Conservation (phyloP, 345 rosid species). For the Eucalyptus polyanthemos region DNA sequence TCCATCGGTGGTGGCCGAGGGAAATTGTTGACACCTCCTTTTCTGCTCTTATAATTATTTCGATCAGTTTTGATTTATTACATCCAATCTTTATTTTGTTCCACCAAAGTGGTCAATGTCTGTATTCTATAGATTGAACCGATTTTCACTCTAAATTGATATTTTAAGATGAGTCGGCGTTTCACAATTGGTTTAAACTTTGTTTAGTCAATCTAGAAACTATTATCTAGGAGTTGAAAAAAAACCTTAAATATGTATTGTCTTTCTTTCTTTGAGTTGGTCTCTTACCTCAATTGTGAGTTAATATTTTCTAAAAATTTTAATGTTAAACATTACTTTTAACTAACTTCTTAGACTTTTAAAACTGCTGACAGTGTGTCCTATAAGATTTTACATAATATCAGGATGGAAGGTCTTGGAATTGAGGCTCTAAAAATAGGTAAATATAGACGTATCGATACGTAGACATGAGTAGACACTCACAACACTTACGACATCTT, state of each 20-base stretch:
- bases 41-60: not conserved
- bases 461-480: not conserved
- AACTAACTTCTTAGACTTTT: not conserved
- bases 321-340: not conserved
- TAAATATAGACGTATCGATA: not conserved
- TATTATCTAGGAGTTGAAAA: not conserved
- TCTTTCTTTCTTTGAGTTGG: not conserved
- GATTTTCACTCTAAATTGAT: not conserved
- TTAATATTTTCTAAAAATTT: not conserved
- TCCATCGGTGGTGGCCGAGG: not conserved
- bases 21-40: not conserved
- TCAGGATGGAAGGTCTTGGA: not conserved
- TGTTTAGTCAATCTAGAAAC: not conserved
- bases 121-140: not conserved
- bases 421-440: not conserved
- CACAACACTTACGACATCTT: not conserved
- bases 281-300: not conserved
- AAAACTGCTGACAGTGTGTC: not conserved
- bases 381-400: not conserved
- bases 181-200: not conserved
- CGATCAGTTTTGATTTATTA: not conserved
- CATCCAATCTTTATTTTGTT: not conserved
- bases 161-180: not conserved
- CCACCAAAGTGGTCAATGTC: not conserved
- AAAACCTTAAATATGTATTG: not conserved